A percentile compares a stretch with the other conserved stretches of the same genome.
Evolutionary conservation across 2,329 filamentous ascomycete genomes (phyloP).

Genomic region (Daldinia sp.): DNA sequence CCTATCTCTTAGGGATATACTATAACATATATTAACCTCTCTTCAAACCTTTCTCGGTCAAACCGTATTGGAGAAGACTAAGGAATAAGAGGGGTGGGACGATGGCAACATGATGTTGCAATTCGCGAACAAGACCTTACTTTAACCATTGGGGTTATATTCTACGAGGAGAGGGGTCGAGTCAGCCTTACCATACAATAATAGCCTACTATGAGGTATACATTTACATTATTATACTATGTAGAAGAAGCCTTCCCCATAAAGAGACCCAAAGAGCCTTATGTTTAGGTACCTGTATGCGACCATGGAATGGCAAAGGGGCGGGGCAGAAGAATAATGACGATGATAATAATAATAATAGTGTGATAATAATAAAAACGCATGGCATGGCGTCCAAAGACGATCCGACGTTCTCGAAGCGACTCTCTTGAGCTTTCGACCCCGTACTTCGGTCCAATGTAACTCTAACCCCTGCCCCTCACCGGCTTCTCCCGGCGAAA

Average conservation of each 20-base stretch:
- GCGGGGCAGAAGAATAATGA: too few relatives aligned
- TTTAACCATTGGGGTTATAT: not conserved
- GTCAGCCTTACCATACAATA: conserved; percentile 20
- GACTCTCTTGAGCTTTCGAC: conserved; percentile 12
- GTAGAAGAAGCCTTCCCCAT: not conserved
- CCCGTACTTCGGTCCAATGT: conserved; percentile 23
- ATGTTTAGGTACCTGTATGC: too few relatives aligned
- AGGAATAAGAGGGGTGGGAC: conserved; percentile 1
- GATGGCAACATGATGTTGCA: conserved; percentile 29
- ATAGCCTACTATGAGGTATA: not conserved
- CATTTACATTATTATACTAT: too few relatives aligned
- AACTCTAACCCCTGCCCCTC: conserved; percentile 10
- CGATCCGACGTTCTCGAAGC: conserved; percentile 4
- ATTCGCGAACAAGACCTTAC: conserved; percentile 7
- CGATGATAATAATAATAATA: too few relatives aligned
- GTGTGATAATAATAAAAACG: not conserved
- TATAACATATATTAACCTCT: not conserved
- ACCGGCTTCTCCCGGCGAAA: conserved; percentile 7
- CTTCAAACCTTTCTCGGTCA: not conserved
- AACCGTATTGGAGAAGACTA: not conserved
- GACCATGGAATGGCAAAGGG: not conserved
- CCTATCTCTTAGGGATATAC: too few relatives aligned
- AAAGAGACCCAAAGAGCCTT: not conserved
- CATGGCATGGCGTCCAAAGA: not conserved
- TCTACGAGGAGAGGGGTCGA: not conserved